Evolutionary conservation across 176 grass and related monocot species (phyloP), one percentile per base, ranked within the genome.

Genomic region (Aechmea fasciata): DNA sequence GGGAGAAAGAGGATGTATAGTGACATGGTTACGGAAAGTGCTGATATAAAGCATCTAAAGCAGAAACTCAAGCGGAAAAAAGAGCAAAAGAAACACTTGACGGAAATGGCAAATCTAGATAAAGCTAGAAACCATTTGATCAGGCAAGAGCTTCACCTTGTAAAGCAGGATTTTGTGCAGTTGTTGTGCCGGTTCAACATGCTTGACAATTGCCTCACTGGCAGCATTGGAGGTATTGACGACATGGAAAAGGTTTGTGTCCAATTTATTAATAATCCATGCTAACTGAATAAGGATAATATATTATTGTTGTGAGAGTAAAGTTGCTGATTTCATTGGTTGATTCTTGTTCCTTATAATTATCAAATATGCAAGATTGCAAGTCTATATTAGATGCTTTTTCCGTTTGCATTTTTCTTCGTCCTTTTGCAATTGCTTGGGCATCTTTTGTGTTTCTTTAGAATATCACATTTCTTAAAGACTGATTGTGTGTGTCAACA

Each of bases 31-130:
- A 73, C 51, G n/a, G 80, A 77, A 83, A 63, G 52, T 90, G 74
- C 70, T 51, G 77, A 72, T 71, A 57, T 88, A 63, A 90, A 83
- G 69, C 69, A 87, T 79, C 74, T 99, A 33, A 99, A 85, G 85
- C 79, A 90, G 51, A 85, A 93, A 73, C 94, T 99, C 66, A 99
- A 99, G 74, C 77, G 86, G n/a, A 92, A 83, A 82, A 99, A 93
- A 85, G 75, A 78, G 41, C 84, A 87, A 75, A 12, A 85, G 70
- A 97, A 90, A 70, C 79, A 90, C 79, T 74, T 68, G 2, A 92
- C 85, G 80, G 85, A 77, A 55, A 81, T 90, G 64, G 66, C 51
- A 0, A 92, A 90, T 33, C 76, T 97, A 49, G 89, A 92, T 74
- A 85, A 90, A 85, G 29, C 63, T 0, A 89, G 85, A 73, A 85